Base-by-base conservation (phyloP, 129 eudicot species). In the Sambucus nigra region DNA sequence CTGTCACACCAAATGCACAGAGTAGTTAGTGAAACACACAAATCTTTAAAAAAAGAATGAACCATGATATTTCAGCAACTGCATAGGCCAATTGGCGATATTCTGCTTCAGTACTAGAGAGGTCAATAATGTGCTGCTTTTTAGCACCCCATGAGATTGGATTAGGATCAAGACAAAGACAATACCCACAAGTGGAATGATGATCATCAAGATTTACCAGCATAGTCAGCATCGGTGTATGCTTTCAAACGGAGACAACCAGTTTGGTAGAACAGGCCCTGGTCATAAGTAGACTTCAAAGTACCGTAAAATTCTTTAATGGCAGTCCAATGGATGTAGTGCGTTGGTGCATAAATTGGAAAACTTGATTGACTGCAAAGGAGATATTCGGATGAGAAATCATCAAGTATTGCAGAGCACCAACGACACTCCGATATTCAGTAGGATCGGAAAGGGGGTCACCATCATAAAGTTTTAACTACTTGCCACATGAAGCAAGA, bases 271-370 rank as follows among this genome's bases (percentile, higher is more conserved):
- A 57, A 14, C 2, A 57, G 20, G 0, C n/a, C n/a, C n/a, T n/a
- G n/a, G n/a, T n/a, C n/a, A n/a, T n/a, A n/a, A n/a, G n/a, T n/a
- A n/a, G n/a, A n/a, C n/a, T n/a, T n/a, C n/a, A n/a, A n/a, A n/a
- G n/a, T n/a, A n/a, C n/a, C n/a, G n/a, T n/a, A n/a, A n/a, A 25
- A 9, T 1, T 23, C 46, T 21, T 57, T 13, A 2, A 20, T 5
- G 5, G 50, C 21, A 16, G 8, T 9, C 27, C 24, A 1, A 27
- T 57, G 50, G 1, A 19, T 10, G 2, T 19, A 1, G 23, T 40
- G 14, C 50, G 50, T 9, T 23, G 14, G 28, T 59, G 64, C 64
- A 59, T 59, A 25, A 23, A 44, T 8, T 59, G 53, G 11, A 17
- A 22, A 5, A 59, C 7, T 15, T 48, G 8, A 9, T 59, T 29